Base-by-base conservation (phyloP, 139 green algal genomes). In the Penium margaritaceum region DNA sequence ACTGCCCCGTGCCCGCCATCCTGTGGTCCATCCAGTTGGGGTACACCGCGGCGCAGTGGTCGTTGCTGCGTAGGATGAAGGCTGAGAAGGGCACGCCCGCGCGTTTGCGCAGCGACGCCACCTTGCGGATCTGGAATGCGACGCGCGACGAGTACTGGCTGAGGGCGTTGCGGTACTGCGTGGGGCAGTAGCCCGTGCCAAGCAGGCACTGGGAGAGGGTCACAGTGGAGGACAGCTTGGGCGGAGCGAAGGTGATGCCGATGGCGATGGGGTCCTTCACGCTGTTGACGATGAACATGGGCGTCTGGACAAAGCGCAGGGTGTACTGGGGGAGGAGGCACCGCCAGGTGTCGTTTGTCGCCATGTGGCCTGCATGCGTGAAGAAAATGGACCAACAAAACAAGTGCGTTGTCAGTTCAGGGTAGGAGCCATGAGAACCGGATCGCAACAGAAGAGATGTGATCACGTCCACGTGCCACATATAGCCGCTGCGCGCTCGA, bases 231-330 rank as follows among this genome's bases (percentile, higher is more conserved):
- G 29, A 15, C 24, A 60, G 29, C 0, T 33, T n/a, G 3, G 51
- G 51, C 51, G 51, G 17, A 5, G 51, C 15, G 21, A 60, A 60
- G 51, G 51, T 60, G 24, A 60, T 60, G 5, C 30, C 30, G 15
- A 60, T 24, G 21, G 51, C 51, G 51, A 60, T 60, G 24, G 29
- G 24, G 51, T 60, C 51, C 51, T 60, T n/a, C n/a, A 60, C 24
- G 51, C 51, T 60, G 51, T 60, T 60, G 21, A 60, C 51, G 1
- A 60, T 24, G 14, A 60, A 27, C 9, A 60, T 6, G 0, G 51
- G 51, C 51, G 51, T 60, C 5, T 24, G 51, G 1, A 60, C 14
- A 24, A 60, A 60, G 1, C 24, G 51, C 21, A 60, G 51, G 51
- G 29, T 60, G 51, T 60, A 60, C 51, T 60, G 51, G 5, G 51